These are phyloP conservation scores for Geotrichum restrictum DNA, from an alignment of 1,139 yeast genomes.

Conservation along the genomic window DNA sequence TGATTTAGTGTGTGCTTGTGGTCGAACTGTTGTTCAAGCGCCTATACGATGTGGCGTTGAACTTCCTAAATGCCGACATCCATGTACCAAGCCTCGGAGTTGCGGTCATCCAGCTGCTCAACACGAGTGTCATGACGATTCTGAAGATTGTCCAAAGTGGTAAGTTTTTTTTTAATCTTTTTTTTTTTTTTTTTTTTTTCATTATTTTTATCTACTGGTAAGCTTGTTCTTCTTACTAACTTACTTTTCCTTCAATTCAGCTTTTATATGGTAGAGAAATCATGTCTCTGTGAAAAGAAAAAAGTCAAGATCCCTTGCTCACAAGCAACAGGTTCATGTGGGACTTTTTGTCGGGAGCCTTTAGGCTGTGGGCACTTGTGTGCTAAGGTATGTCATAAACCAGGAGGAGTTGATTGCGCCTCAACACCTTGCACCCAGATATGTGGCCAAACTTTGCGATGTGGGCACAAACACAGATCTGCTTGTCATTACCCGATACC, in stretches of 20 bases:
- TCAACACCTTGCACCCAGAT: conserved; percentile 40
- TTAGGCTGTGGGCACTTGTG: conserved; percentile 73
- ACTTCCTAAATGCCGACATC: conserved; percentile 63
- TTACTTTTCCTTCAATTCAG: not conserved
- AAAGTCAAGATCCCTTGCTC: conserved; percentile 65
- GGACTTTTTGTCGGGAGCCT: conserved; percentile 54
- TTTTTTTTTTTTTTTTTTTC: not conserved
- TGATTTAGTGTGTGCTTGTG: conserved; percentile 81
- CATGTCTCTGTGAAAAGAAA: conserved; percentile 68
- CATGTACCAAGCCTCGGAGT: conserved; percentile 54
- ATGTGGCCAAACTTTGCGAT: conserved; percentile 59
- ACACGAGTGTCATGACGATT: conserved; percentile 72
- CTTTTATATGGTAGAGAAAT: conserved; percentile 57
- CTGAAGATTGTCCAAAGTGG: conserved; percentile 68
- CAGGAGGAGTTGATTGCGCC: conserved; percentile 32
- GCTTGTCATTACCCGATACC: conserved; percentile 58
- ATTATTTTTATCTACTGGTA: not conserved
- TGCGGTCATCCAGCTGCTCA: conserved; percentile 78
- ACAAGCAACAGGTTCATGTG: conserved; percentile 68
- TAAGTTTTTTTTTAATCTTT: not conserved
- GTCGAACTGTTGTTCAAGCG: conserved; percentile 71
- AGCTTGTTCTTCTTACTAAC: no score
- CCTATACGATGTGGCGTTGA: conserved; percentile 87
- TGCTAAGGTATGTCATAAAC: conserved; percentile 53
- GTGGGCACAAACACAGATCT: conserved; percentile 64